These are phyloP conservation scores for Lactifluus pinguis DNA, from an alignment of 768 basidiomycete genomes.

Conservation along the genomic window DNA sequence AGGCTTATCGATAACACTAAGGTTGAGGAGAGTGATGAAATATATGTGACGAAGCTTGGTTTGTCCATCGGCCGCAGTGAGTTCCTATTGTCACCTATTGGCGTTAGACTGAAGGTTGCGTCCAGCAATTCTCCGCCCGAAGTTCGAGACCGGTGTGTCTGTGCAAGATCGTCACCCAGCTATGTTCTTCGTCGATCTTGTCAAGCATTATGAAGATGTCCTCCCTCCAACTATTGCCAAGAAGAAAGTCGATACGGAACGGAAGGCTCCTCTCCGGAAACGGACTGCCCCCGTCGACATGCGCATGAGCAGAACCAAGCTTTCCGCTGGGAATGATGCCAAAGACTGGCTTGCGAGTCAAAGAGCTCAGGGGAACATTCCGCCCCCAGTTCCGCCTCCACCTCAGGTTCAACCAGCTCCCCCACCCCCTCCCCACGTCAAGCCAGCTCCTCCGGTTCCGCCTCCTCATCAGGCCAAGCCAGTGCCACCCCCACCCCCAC, in stretches of 20 bases:
- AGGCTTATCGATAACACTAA: slow-evolving; percentile 66
- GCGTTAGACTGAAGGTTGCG: background rate
- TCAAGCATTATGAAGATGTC: slow-evolving; percentile 64
- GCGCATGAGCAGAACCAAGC: slow-evolving; percentile 70
- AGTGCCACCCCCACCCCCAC: too few species aligned
- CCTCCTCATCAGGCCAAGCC: background rate
- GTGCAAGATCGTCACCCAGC: slow-evolving; percentile 88
- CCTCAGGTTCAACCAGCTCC: background rate
- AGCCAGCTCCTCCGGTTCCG: slow-evolving; percentile 8
- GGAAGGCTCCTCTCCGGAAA: slow-evolving; percentile 74
- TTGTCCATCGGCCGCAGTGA: slow-evolving; percentile 80
- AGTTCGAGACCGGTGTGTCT: slow-evolving; percentile 70
- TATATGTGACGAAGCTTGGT: slow-evolving; percentile 81
- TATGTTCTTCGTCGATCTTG: slow-evolving; percentile 73
- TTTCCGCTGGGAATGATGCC: slow-evolving; percentile 63
- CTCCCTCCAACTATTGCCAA: slow-evolving; percentile 75
- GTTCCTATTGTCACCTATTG: slow-evolving; percentile 24
- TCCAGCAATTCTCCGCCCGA: slow-evolving; percentile 73
- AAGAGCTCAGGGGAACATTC: slow-evolving; percentile 24
- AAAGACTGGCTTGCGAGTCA: slow-evolving; percentile 66
- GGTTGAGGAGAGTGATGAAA: slow-evolving; percentile 62
- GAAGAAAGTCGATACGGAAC: slow-evolving; percentile 83
- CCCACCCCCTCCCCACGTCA: background rate
- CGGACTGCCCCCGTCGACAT: slow-evolving; percentile 84
- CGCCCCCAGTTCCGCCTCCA: slow-evolving; percentile 12